phyloP scores from a whole-genome alignment of 106 monocot species.

The Dioscorea dumetorum region DNA sequence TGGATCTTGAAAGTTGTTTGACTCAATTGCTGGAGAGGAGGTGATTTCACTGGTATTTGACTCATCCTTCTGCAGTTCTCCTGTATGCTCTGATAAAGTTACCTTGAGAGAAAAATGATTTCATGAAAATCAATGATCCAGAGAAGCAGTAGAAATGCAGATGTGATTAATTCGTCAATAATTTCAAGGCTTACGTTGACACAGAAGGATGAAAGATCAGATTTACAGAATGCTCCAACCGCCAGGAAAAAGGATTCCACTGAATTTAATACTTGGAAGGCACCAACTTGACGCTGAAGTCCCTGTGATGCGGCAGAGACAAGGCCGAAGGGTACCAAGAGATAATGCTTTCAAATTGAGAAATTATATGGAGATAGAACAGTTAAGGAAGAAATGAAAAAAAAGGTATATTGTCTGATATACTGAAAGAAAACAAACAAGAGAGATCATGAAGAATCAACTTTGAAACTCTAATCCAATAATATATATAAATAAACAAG shows the following conservation, averaged over 20 bases:
- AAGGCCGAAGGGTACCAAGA: no score
- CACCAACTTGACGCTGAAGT: constrained; percentile 52
- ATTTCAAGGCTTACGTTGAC: constrained; percentile 40
- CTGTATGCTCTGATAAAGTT: constrained; percentile 25
- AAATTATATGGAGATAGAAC: no score
- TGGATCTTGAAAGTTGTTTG: constrained; percentile 5
- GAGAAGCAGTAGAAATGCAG: no score
- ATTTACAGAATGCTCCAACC: constrained; percentile 40
- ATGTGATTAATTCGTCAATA: neutral
- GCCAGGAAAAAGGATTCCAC: constrained; percentile 63
- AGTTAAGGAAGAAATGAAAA: no score
- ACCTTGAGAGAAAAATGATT: constrained; percentile 22
- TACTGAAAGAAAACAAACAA: no score
- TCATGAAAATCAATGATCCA: neutral
- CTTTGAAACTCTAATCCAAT: no score
- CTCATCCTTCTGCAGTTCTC: neutral
- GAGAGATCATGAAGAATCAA: no score
- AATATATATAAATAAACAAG: no score
- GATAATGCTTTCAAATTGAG: no score
- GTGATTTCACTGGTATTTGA: constrained; percentile 5
- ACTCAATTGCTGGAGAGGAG: neutral
- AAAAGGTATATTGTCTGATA: no score
- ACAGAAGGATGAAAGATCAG: constrained; percentile 48
- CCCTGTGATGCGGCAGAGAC: constrained; percentile 35
- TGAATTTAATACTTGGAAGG: constrained; percentile 61